Percentiles rank a stretch among this genome's conserved stretches.
Conservation (phyloP, 768 basidiomycete species). For the Russula brevipes region DNA sequence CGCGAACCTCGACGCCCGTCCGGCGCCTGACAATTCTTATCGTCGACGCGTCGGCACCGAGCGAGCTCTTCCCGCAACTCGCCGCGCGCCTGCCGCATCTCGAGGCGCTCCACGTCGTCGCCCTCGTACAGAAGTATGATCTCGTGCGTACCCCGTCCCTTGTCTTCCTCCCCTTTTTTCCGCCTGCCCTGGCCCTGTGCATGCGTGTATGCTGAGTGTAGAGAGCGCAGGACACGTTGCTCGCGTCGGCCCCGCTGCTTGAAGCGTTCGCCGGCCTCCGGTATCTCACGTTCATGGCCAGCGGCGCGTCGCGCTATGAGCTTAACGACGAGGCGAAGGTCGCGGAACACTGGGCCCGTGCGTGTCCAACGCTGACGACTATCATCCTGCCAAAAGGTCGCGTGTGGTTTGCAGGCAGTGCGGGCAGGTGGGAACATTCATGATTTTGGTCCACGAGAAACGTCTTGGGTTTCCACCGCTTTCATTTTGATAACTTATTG, state of each 20-base stretch:
- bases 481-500: no score
- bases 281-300: constrained; percentile 60
- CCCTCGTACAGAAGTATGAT: constrained; percentile 36
- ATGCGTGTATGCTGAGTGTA: background rate
- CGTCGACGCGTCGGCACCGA: constrained; percentile 42
- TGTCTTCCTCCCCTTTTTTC: background rate
- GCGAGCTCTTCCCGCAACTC: constrained; percentile 44
- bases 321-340: constrained; percentile 44
- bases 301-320: constrained; percentile 27
- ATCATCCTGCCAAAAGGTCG: constrained; percentile 50
- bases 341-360: constrained; percentile 50
- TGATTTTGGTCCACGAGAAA: background rate
- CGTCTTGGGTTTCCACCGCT: no score
- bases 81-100: constrained; percentile 32
- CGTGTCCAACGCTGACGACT: constrained; percentile 41
- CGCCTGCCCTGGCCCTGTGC: constrained; percentile 12
- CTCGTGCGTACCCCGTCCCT: constrained; percentile 35
- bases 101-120: no score
- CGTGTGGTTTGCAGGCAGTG: constrained; percentile 48
- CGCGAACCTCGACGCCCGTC: constrained; percentile 33
- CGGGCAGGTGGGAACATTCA: constrained; percentile 20
- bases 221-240: constrained; percentile 38
- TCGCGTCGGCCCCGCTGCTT: constrained; percentile 39
- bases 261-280: constrained; percentile 37
- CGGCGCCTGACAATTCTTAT: constrained; percentile 52